Percentiles rank a stretch among this genome's conserved stretches.
Evolutionary conservation across 2,329 filamentous ascomycete species (phyloP).

Genomic region (Fusarium nygamai): DNA sequence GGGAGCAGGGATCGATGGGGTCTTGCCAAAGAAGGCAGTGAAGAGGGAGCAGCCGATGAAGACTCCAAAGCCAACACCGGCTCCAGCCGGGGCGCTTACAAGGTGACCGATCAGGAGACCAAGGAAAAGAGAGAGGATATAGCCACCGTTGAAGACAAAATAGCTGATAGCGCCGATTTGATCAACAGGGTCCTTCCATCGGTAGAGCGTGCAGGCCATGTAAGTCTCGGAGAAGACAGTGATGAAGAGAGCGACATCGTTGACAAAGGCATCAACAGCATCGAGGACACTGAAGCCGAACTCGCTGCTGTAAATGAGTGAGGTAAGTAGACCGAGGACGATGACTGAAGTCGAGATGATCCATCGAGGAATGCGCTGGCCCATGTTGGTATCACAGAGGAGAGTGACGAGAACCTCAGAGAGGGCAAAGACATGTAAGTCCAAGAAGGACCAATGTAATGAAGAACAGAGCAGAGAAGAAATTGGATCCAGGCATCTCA

Average conservation of each 20-base stretch:
- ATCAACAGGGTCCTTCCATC: constrained; percentile 56
- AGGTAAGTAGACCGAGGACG: constrained; percentile 58
- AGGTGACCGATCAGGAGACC: constrained; percentile 60
- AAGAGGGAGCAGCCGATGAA: constrained; percentile 52
- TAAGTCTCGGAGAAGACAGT: constrained; percentile 61
- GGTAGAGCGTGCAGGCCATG: constrained; percentile 60
- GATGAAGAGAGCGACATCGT: constrained; percentile 61
- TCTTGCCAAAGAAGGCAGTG: constrained; percentile 51
- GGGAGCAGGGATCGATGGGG: constrained; percentile 51
- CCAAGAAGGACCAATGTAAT: constrained; percentile 64
- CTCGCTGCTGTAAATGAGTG: constrained; percentile 63
- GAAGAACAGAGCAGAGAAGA: constrained; percentile 64
- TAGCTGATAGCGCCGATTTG: constrained; percentile 54
- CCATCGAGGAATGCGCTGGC: constrained; percentile 50
- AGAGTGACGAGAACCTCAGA: constrained; percentile 52
- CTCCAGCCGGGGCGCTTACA: constrained; percentile 52
- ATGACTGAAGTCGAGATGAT: constrained; percentile 57
- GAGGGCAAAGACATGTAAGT: constrained; percentile 49
- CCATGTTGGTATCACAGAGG: constrained; percentile 43
- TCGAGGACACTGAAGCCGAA: constrained; percentile 64
- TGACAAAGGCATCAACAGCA: constrained; percentile 63
- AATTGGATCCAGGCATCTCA: constrained; percentile 65
- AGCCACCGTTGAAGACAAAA: constrained; percentile 57
- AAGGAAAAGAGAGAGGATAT: constrained; percentile 58
- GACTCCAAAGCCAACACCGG: constrained; percentile 59